Evolutionary conservation across 305 asterid species (phyloP), one percentile per base, ranked within the genome.

Genomic region (Ruellia speciosa): DNA sequence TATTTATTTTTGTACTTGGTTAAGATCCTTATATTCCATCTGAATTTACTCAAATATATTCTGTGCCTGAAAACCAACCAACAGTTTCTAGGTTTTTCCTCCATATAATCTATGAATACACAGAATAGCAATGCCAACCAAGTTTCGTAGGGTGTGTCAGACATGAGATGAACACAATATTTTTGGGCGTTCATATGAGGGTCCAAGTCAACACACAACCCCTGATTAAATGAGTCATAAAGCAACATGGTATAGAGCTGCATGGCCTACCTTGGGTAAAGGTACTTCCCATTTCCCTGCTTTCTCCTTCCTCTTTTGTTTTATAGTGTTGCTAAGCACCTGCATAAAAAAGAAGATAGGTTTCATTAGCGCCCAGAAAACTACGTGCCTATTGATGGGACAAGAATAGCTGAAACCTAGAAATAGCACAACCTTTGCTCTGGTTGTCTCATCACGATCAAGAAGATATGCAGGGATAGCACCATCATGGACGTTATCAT

Each of bases 241-340:
- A 2, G 47, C 47, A 41, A 3, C 11, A 41, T 5, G 47, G 14
- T 0, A 41, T 18, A 64, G 48, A 62, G 48, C 55, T 7, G 58
- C 15, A 41, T 5, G 19, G 52, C 65, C 14, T 73, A 92, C 99
- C 96, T 92, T 92, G 34, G 99, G 99, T 19, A 92, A 78, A 68
- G 96, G 99, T 58, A 92, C 99, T 61, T 88, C 97, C 99, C 97
- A 92, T 73, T 84, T 88, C 58, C 99, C 99, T 49, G 99, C 99
- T 70, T 83, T 92, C 69, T 88, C 97, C 69, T 92, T 92, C 72
- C 95, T 77, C 80, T 92, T 92, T 68, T 92, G 99, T 77, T 92
- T 92, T 54, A 92, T 77, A 14, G 97, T 88, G 72, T 92, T 88
- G 87, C 99, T 92, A 54, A 92, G 94, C 60, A 81, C 81, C 99